Percentiles rank a stretch among this genome's conserved stretches.
These are phyloP conservation scores for Danielozyma ontarioensis DNA, from an alignment of 805 yeast species.

Conservation along the genomic window DNA sequence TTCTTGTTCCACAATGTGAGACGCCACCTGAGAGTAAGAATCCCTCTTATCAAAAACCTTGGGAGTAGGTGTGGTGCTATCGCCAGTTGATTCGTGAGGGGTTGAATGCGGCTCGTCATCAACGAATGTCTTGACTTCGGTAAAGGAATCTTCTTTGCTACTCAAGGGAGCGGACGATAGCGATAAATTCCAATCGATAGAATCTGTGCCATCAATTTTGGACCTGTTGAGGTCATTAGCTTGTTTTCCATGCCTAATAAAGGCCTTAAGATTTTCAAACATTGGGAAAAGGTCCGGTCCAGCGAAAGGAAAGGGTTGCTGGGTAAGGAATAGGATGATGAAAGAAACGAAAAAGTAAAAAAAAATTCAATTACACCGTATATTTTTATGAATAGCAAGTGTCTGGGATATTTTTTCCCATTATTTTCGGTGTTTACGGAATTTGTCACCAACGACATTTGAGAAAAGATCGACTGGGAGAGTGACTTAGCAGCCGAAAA, in stretches of 20 bases:
- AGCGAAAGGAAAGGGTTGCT: background rate
- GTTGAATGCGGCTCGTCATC: background rate
- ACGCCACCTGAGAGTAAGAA: conserved; percentile 22
- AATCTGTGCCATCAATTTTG: background rate
- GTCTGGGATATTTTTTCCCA: no score
- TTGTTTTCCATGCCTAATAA: conserved; percentile 60
- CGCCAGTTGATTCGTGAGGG: background rate
- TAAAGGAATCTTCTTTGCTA: background rate
- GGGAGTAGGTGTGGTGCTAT: background rate
- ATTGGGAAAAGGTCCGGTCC: conserved; percentile 4
- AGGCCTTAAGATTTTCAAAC: conserved; percentile 49
- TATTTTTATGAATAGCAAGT: no score
- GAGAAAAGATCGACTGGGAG: no score
- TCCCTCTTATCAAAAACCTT: background rate
- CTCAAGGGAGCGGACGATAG: background rate
- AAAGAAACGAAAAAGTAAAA: no score
- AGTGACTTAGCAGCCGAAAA: no score
- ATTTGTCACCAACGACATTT: no score
- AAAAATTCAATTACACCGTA: no score
- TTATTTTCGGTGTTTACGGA: no score
- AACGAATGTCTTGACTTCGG: background rate
- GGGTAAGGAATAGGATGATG: no score
- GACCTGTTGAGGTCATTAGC: conserved; percentile 34
- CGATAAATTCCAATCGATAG: background rate
- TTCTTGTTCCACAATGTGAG: conserved; percentile 34